These are phyloP conservation scores for Drechmeria coniospora DNA, from an alignment of 2,329 filamentous ascomycete species.

Conservation along the genomic window DNA sequence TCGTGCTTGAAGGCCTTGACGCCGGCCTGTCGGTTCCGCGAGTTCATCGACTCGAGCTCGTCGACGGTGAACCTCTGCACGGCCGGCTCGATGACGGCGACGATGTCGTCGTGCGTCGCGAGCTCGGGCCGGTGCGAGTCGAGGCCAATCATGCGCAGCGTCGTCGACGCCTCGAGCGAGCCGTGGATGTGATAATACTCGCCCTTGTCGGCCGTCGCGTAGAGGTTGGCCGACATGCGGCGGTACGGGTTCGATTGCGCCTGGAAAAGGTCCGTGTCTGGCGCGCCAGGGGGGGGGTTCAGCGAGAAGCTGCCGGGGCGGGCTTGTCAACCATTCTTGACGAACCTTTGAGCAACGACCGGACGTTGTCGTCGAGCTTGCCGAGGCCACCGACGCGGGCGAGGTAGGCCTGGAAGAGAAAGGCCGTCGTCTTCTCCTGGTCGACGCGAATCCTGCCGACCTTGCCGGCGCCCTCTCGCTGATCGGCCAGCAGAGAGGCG, in stretches of 20 bases:
- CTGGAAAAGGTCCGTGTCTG: slow-evolving; percentile 55
- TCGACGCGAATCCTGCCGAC: slow-evolving; percentile 13
- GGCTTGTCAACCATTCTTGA: not conserved
- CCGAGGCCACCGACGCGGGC: slow-evolving; percentile 21
- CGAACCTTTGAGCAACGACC: slow-evolving; percentile 2
- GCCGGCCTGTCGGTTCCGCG: slow-evolving; percentile 40
- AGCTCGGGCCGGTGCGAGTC: slow-evolving; percentile 45
- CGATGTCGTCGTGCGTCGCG: slow-evolving; percentile 42
- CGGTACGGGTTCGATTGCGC: slow-evolving; percentile 60
- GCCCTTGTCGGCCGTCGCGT: slow-evolving; percentile 48
- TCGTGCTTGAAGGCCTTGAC: slow-evolving; percentile 42
- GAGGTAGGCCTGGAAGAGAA: slow-evolving; percentile 23
- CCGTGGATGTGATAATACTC: slow-evolving; percentile 65
- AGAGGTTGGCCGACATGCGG: slow-evolving; percentile 57
- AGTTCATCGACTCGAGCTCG: slow-evolving; percentile 44
- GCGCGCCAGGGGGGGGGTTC: too few relatives aligned
- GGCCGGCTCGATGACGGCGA: slow-evolving; percentile 41
- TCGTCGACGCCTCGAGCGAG: slow-evolving; percentile 55
- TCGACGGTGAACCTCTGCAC: slow-evolving; percentile 37
- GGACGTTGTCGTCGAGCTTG: slow-evolving; percentile 19
- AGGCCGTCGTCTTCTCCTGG: slow-evolving; percentile 25
- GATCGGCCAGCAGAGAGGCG: slow-evolving; percentile 16
- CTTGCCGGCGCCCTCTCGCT: slow-evolving; percentile 5
- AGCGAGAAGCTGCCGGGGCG: too few relatives aligned
- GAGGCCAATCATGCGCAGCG: slow-evolving; percentile 54